A percentile compares a stretch with the other conserved stretches of the same genome.
phyloP scores from a whole-genome alignment of 306 rosid genomes.

The Oemleria cerasiformis region DNA sequence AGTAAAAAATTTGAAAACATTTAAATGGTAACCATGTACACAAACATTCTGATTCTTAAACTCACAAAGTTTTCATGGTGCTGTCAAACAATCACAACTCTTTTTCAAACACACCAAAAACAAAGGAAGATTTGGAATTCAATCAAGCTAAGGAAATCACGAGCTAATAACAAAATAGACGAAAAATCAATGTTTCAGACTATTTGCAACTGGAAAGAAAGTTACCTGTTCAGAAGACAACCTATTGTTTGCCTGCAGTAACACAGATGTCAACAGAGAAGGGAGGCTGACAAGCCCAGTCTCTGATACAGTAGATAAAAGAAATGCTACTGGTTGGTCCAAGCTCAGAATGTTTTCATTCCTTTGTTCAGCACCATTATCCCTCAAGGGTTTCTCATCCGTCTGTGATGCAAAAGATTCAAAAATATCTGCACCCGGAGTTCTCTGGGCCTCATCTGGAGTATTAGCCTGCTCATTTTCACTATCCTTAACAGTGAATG shows the following conservation, averaged over 20 bases:
- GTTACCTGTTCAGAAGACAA: constrained; percentile 84
- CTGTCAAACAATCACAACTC: background rate
- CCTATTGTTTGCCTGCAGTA: constrained; percentile 92
- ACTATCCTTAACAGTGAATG: constrained; percentile 30
- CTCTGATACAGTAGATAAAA: constrained; percentile 81
- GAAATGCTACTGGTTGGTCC: constrained; percentile 67
- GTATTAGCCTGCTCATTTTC: constrained; percentile 43
- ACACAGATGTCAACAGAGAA: constrained; percentile 87
- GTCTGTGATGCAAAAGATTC: constrained; percentile 41
- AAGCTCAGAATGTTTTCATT: constrained; percentile 37
- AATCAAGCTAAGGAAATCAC: background rate
- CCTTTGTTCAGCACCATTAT: constrained; percentile 38
- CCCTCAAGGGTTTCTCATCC: constrained; percentile 48
- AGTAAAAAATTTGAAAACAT: background rate
- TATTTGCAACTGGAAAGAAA: constrained; percentile 24
- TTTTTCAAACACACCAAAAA: background rate
- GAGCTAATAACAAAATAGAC: background rate
- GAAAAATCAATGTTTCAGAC: background rate
- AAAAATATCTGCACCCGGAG: constrained; percentile 31
- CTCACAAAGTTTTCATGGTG: background rate
- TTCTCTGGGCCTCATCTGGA: constrained; percentile 39
- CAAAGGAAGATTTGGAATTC: background rate
- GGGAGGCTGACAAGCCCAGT: constrained; percentile 96
- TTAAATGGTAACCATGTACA: background rate
- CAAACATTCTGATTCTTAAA: background rate